Evolutionary conservation across 164 flowering plant species (phyloP), one percentile per base, ranked within the genome.

Genomic region (Annona cherimola): DNA sequence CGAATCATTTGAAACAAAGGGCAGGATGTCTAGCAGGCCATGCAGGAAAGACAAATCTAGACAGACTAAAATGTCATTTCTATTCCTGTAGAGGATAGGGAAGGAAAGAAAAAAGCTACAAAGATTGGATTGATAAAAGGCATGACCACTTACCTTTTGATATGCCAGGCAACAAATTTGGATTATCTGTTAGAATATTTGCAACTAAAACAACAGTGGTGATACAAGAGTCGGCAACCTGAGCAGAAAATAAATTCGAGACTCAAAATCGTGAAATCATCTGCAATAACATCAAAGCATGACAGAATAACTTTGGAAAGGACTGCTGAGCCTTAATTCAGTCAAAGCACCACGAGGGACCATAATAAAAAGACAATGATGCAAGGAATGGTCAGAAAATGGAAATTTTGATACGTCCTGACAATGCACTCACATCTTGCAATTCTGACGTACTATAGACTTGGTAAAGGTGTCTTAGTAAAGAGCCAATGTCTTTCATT

Each of bases 181-280:
- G 66, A 26, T 73, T 79, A 77, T 96, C 99, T 19, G 86, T 77
- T 61, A 96, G 77, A 20, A 93, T 86, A 81, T 96, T 93, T 78
- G 99, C 97, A 73, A 88, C 72, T 72, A 92, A 70, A 77, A 93
- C 87, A 42, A 86, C 85, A 70, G 93, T 87, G 71, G 93, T 85
- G 55, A 90, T 84, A 76, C 98, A 93, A 61, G 90, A 87, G 73
- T 72, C 83, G 67, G 91, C 84, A 57, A 93, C 84, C 98, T 96
- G 82, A 67, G n/a, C 44, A 70, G 59, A 66, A 71, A 42, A 26
- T 68, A 8, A 26, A n/a, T n/a, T n/a, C n/a, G n/a, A n/a, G n/a
- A n/a, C 43, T 9, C 44, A 63, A 4, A 39, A 3, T n/a, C 41
- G 11, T 16, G 41, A 63, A 63, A 41, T 14, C 44, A 12, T 12